Evolutionary conservation across 345 rosid genomes (phyloP), one percentile per base, ranked within the genome.

Genomic region (Murraya paniculata): DNA sequence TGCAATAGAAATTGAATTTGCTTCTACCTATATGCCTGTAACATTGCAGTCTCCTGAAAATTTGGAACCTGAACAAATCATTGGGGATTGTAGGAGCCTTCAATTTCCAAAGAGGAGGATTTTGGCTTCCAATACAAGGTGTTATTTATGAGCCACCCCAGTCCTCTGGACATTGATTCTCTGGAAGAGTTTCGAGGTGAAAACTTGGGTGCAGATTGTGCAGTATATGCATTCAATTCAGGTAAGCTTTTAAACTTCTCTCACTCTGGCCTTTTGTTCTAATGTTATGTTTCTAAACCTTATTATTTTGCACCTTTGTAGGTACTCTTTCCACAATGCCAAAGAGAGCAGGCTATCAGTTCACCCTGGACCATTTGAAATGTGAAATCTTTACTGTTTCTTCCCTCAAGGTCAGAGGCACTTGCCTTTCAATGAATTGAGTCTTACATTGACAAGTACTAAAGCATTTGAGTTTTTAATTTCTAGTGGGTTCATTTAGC

Each of bases 11-110:
- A 18, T 35, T 11, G 22, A 57, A 22, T 4, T 16, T 61, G 25
- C 35, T 9, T 50, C 56, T 18, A 0, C 39, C 60, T 21, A 22
- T 36, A 16, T 22, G 22, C 41, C 30, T 21, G 31, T 53, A 45
- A 22, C 36, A 58, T 31, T 64, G 77, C 86, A 88, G 92, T 72
- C 81, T 88, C 59, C 78, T 90, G 72, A 90, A 91, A 76, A 85
- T 90, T 50, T 91, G 92, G 92, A 79, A 66, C 67, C 7, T 67
- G 61, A 76, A 83, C 66, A 50, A 61, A 75, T 72, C 67, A 21
- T 57, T 45, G 2, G 72, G 76, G 66, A 19, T 79, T 21, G 8
- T 79, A 3, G 83, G 83, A 9, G 72, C 74, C n/a, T 80, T 76
- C 24, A 83, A 83, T 50, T 72, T 73, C 82, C 78, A 79, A 30